phyloP scores from a whole-genome alignment of 495 filamentous ascomycete species.

The Penicillium herquei region DNA sequence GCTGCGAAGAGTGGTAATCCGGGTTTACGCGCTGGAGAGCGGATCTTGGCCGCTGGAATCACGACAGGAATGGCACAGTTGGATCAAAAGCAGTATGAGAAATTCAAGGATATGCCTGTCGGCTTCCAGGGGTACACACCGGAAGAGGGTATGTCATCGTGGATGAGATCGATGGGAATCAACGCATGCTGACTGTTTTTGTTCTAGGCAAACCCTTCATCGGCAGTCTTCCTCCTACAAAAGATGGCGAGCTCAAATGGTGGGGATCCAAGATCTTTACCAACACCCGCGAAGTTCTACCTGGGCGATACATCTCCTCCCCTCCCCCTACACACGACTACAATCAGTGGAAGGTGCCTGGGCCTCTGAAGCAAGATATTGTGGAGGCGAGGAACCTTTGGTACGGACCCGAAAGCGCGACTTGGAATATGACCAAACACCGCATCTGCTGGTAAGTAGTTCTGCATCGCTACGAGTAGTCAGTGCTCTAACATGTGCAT shows the following conservation, averaged over 20 bases:
- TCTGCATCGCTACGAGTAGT: neutral
- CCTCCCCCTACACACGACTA: constrained; percentile 42
- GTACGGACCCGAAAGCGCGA: constrained; percentile 35
- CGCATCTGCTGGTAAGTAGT: constrained; percentile 45
- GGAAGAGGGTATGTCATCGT: constrained; percentile 22
- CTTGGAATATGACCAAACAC: constrained; percentile 39
- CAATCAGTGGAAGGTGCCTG: constrained; percentile 50
- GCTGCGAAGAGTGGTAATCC: constrained; percentile 41
- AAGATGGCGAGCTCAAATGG: constrained; percentile 49
- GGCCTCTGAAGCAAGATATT: constrained; percentile 35
- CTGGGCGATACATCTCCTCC: constrained; percentile 45
- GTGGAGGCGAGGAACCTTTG: constrained; percentile 33
- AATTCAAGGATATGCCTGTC: constrained; percentile 36
- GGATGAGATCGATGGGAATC: too few relatives aligned
- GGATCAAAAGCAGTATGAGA: constrained; percentile 25
- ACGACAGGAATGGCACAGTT: constrained; percentile 46
- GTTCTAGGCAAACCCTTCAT: constrained; percentile 31
- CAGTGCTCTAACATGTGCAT: constrained; percentile 9
- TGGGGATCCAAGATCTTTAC: constrained; percentile 52
- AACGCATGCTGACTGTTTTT: constrained; percentile 7
- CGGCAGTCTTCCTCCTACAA: constrained; percentile 30
- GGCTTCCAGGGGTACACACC: constrained; percentile 37
- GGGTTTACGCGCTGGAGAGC: constrained; percentile 46
- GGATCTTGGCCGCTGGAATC: constrained; percentile 57
- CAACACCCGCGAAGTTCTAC: constrained; percentile 45